These are phyloP conservation scores for Trametes elegans DNA, from an alignment of 768 basidiomycete genomes.

Conservation along the genomic window DNA sequence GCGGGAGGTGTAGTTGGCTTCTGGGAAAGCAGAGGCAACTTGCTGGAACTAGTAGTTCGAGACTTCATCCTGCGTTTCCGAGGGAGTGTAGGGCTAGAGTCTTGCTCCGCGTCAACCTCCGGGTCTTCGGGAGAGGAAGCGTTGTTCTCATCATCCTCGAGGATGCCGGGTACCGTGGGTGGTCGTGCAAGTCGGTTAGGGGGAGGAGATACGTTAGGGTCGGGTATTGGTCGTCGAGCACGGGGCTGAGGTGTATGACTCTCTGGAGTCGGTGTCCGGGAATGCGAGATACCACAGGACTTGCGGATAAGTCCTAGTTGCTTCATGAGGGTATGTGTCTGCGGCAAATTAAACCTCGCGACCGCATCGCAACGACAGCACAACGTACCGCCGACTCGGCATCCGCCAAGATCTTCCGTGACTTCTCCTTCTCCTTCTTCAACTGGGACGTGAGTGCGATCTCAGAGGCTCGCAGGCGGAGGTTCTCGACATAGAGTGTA, in stretches of 20 bases:
- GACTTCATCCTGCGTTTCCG: constrained; percentile 43
- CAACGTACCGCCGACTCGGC: constrained; percentile 67
- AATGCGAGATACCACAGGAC: constrained; percentile 46
- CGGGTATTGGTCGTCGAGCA: constrained; percentile 45
- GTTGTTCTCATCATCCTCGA: constrained; percentile 62
- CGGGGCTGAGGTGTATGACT: constrained; percentile 46
- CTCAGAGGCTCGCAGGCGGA: constrained; percentile 77
- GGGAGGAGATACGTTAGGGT: constrained; percentile 46
- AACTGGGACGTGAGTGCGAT: constrained; percentile 73
- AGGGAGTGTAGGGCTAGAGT: constrained; percentile 37
- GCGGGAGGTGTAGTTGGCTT: constrained; percentile 12
- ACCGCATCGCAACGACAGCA: neutral
- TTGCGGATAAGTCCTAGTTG: constrained; percentile 65
- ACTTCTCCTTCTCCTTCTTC: constrained; percentile 78
- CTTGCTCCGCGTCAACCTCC: constrained; percentile 42
- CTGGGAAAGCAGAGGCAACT: constrained; percentile 9
- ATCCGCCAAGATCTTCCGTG: constrained; percentile 66
- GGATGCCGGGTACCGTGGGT: constrained; percentile 64
- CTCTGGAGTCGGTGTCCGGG: constrained; percentile 23
- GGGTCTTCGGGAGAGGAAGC: constrained; percentile 30
- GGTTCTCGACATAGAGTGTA: constrained; percentile 78
- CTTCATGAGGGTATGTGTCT: constrained; percentile 47
- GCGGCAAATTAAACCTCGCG: neutral
- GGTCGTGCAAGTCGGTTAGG: constrained; percentile 58
- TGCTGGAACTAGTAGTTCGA: constrained; percentile 23